Base-by-base conservation (phyloP, 192 early-diverging fungal genomes). In the Backusella morwellensis region DNA sequence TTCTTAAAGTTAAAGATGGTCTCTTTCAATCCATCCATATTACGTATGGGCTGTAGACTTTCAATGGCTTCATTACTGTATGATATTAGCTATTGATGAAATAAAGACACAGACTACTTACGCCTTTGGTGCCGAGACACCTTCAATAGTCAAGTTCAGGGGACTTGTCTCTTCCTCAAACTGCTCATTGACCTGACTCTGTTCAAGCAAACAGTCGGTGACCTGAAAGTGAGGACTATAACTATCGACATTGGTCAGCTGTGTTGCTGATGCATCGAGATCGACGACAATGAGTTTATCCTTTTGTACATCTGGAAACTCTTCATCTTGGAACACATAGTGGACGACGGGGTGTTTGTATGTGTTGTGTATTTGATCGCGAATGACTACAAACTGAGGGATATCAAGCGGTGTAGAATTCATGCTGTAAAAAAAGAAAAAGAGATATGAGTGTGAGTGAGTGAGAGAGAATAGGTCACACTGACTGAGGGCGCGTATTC, bases 291-390 rank as follows among this genome's bases (percentile, higher is more conserved):
- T 77, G 29, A 80, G 82, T 3, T 76, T 50, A 8, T 80, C 77
- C 73, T 82, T 80, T 11, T 83, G 78, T n/a, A 82, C 40, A 50
- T 75, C 66, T 2, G 81, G 83, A 35, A 84, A 79, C 11, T 42
- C 66, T 63, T 86, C 85, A 19, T 76, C 85, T 70, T 84, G 80
- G 75, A 86, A 86, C 4, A 86, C 83, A 75, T 84, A 86, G 72
- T 86, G 85, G 2, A 82, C 75, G 0, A 83, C 44, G 3, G 85
- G 85, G 47, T 86, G 85, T 59, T 81, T 79, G 59, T 80, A 82
- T 15, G 77, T 78, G 35, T 81, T 76, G 29, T 81, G 70, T 6
- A 76, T 54, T 47, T 83, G 76, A 56, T 86, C 85, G 41, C 77
- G 83, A 38, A 86, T 78, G 35, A 86, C 83, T 5, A 86, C 81